Conservation (phyloP, 2,329 filamentous ascomycete species). For the Drechmeria coniospora region DNA sequence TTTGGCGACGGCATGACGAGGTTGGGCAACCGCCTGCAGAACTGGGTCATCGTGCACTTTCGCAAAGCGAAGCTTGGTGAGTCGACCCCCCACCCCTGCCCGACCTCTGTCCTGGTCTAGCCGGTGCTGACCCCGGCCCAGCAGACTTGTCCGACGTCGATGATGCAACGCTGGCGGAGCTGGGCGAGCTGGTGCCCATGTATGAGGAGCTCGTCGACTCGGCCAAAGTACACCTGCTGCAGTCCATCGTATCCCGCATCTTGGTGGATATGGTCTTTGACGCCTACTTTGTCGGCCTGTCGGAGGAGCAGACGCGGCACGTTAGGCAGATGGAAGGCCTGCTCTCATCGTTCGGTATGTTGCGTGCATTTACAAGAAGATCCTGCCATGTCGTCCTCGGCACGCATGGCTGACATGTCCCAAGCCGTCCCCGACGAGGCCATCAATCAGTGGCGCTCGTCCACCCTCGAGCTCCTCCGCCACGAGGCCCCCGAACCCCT, state of each 20-base stretch:
- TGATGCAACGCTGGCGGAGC: constrained; percentile 24
- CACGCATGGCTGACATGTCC: too few relatives aligned
- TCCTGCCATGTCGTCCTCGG: too few relatives aligned
- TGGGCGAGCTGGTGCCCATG: constrained; percentile 37
- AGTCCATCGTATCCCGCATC: constrained; percentile 43
- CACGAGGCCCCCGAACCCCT: constrained; percentile 34
- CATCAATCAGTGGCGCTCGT: constrained; percentile 51
- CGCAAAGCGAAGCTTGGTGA: constrained; percentile 43
- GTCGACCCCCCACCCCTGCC: constrained; percentile 6
- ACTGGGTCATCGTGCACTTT: constrained; percentile 60
- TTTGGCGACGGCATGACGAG: constrained; percentile 46
- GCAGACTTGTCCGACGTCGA: constrained; percentile 29
- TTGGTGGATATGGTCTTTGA: constrained; percentile 47
- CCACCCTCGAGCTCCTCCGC: constrained; percentile 43
- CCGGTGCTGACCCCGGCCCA: not conserved
- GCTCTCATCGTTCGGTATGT: constrained; percentile 25
- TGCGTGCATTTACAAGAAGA: constrained; percentile 4
- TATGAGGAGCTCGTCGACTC: constrained; percentile 37
- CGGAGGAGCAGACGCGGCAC: constrained; percentile 34
- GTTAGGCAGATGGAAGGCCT: constrained; percentile 33
- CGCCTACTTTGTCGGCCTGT: constrained; percentile 47
- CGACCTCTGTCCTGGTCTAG: constrained; percentile 3
- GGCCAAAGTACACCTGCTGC: constrained; percentile 45
- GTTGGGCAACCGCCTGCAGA: constrained; percentile 53
- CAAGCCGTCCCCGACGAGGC: constrained; percentile 30